Evolutionary conservation across 805 yeast genomes (phyloP).

Genomic region (Wickerhamomyces sydowiorum): DNA sequence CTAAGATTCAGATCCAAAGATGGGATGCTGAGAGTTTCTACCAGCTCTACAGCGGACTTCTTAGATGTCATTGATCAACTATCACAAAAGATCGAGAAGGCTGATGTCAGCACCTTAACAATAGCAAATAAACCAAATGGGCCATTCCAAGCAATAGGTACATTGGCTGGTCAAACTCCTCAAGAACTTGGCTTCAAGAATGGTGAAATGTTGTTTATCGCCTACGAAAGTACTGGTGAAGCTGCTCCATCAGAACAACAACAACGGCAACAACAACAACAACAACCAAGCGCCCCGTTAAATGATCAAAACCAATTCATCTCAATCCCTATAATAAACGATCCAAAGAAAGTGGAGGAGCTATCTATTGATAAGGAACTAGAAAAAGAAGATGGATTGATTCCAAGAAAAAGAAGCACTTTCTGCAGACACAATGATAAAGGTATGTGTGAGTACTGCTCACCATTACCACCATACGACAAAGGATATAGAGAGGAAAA

Average conservation of each 20-base stretch:
- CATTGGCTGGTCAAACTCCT: conserved; percentile 25
- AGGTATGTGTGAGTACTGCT: conserved; percentile 98
- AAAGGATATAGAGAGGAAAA: conserved; percentile 64
- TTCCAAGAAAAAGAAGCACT: conserved; percentile 51
- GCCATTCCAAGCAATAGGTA: conserved; percentile 20
- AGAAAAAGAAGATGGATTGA: conserved; percentile 66
- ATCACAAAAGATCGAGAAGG: conserved; percentile 15
- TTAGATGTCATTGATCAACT: conserved; percentile 37
- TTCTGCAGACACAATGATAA: conserved; percentile 84
- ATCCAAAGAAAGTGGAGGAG: conserved; percentile 37
- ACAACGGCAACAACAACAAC: conserved; percentile 1
- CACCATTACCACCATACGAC: conserved; percentile 96
- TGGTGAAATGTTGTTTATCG: conserved; percentile 42
- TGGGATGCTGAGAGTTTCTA: conserved; percentile 70
- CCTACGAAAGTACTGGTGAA: conserved; percentile 14
- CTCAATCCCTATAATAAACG: conserved; percentile 7
- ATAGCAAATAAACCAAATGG: conserved; percentile 24
- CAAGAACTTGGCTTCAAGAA: conserved; percentile 36
- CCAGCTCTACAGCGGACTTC: conserved; percentile 41
- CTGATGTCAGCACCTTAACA: conserved; percentile 21
- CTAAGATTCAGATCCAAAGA: conserved; percentile 78
- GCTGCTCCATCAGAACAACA: conserved; percentile 1
- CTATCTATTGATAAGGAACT: conserved; percentile 60
- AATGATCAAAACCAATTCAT: conserved; percentile 7
- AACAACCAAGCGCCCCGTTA: conserved; percentile 5